Conservation (phyloP, 257 asterid genomes). For the Rehmannia glutinosa region DNA sequence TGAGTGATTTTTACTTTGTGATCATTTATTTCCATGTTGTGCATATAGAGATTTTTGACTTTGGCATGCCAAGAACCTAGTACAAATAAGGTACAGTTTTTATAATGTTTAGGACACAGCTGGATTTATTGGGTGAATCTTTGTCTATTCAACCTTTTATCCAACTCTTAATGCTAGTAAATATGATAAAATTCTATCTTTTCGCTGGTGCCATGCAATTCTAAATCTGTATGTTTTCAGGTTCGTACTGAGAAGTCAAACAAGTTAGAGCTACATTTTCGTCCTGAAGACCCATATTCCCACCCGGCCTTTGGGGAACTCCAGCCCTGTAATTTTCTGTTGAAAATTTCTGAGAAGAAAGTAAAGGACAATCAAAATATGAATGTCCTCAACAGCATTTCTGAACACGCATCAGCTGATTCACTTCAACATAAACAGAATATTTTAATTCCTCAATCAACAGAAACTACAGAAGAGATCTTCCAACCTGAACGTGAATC, state of each 20-base stretch:
- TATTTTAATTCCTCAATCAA: slow-evolving; percentile 20
- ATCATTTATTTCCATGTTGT: neutral
- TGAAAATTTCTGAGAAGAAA: slow-evolving; percentile 61
- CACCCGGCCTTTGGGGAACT: slow-evolving; percentile 84
- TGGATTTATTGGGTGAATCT: neutral
- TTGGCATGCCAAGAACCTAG: neutral
- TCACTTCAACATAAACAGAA: slow-evolving; percentile 27
- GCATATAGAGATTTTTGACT: neutral
- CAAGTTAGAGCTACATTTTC: slow-evolving; percentile 77
- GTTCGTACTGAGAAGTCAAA: slow-evolving; percentile 54
- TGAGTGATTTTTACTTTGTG: neutral
- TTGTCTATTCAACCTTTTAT: neutral
- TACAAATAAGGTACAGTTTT: too few relatives aligned
- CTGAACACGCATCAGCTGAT: slow-evolving; percentile 24
- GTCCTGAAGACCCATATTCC: slow-evolving; percentile 96
- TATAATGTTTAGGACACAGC: too few relatives aligned
- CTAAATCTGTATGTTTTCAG: slow-evolving; percentile 32
- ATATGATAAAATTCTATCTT: neutral
- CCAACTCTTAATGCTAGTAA: neutral
- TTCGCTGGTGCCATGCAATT: neutral
- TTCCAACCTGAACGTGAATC: slow-evolving; percentile 31
- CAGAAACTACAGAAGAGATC: slow-evolving; percentile 21
- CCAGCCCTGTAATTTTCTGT: slow-evolving; percentile 48
- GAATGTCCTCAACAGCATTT: slow-evolving; percentile 15
- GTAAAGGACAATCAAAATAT: slow-evolving; percentile 23